phyloP scores from a whole-genome alignment of 768 basidiomycete genomes.

The Xerocomus spinulosus region DNA sequence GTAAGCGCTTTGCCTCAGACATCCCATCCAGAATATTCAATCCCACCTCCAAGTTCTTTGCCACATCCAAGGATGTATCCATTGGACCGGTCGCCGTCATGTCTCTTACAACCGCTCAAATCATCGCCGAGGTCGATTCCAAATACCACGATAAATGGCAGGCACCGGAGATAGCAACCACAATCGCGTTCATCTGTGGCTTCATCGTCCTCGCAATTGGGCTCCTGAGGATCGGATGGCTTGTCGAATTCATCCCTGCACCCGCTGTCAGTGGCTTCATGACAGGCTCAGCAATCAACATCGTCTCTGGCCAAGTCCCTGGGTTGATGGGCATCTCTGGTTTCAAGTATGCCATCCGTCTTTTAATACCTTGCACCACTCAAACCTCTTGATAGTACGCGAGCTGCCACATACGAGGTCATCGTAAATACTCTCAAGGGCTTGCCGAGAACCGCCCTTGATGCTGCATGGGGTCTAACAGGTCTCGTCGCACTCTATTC shows the following conservation, averaged over 20 bases:
- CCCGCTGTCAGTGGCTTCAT: slow-evolving; percentile 89
- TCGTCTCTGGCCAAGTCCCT: slow-evolving; percentile 84
- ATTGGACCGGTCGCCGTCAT: slow-evolving; percentile 99
- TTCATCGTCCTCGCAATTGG: slow-evolving; percentile 91
- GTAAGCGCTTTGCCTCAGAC: slow-evolving; percentile 38
- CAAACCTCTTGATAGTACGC: slow-evolving; percentile 51
- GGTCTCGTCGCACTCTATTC: slow-evolving; percentile 67
- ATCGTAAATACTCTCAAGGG: slow-evolving; percentile 92
- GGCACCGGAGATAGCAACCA: slow-evolving; percentile 75
- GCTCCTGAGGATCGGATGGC: slow-evolving; percentile 84
- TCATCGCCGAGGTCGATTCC: slow-evolving; percentile 63
- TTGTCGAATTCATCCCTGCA: slow-evolving; percentile 90
- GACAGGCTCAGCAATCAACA: slow-evolving; percentile 97
- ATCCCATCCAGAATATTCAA: neutral
- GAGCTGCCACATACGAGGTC: slow-evolving; percentile 78
- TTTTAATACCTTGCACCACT: neutral
- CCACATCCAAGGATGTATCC: slow-evolving; percentile 97
- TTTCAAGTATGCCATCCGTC: slow-evolving; percentile 61
- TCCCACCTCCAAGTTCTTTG: slow-evolving; percentile 66
- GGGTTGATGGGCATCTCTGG: slow-evolving; percentile 83
- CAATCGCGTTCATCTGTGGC: slow-evolving; percentile 80
- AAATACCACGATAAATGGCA: slow-evolving; percentile 54
- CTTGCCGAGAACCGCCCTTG: slow-evolving; percentile 61
- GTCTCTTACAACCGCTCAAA: slow-evolving; percentile 82
- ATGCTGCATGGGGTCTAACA: slow-evolving; percentile 87